Evolutionary conservation across 2,329 filamentous ascomycete genomes (phyloP).

Genomic region (Teratosphaeria zuluensis): DNA sequence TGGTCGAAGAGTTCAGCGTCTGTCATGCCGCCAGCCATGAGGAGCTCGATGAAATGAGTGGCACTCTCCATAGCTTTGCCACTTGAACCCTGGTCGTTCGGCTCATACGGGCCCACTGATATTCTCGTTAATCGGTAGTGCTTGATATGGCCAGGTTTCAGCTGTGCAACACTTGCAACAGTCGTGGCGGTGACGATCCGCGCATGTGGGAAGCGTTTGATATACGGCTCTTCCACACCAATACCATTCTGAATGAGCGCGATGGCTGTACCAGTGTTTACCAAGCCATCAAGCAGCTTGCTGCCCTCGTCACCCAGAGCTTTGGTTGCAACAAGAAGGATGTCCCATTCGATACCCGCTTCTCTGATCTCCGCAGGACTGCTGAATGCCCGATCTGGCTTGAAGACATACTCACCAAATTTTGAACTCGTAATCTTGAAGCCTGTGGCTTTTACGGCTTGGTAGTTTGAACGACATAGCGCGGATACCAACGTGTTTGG

Average conservation of each 20-base stretch:
- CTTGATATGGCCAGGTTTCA: conserved; percentile 37
- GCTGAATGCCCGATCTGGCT: conserved; percentile 25
- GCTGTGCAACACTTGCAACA: conserved; percentile 45
- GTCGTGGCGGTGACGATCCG: conserved; percentile 45
- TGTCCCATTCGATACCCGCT: conserved; percentile 31
- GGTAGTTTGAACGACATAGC: conserved; percentile 38
- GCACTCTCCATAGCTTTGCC: not conserved
- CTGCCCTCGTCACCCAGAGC: conserved; percentile 32
- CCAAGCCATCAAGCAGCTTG: conserved; percentile 30
- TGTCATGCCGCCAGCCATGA: conserved; percentile 51
- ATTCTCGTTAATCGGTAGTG: conserved; percentile 40
- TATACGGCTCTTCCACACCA: conserved; percentile 48
- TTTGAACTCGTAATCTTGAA: conserved; percentile 32
- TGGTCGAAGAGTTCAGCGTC: conserved; percentile 58
- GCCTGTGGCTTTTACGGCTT: conserved; percentile 30
- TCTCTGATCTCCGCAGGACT: conserved; percentile 27
- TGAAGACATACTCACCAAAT: conserved; percentile 28
- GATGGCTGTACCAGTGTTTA: conserved; percentile 37
- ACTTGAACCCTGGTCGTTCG: conserved; percentile 16
- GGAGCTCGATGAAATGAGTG: conserved; percentile 32
- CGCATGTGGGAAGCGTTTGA: conserved; percentile 38
- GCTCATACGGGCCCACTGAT: conserved; percentile 42
- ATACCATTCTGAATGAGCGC: conserved; percentile 55
- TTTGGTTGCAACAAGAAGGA: conserved; percentile 40
- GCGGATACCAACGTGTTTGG: conserved; percentile 29